A percentile compares a stretch with the other conserved stretches of the same genome.
Evolutionary conservation across 305 asterid species (phyloP).

Genomic region (Rubia peregrina): DNA sequence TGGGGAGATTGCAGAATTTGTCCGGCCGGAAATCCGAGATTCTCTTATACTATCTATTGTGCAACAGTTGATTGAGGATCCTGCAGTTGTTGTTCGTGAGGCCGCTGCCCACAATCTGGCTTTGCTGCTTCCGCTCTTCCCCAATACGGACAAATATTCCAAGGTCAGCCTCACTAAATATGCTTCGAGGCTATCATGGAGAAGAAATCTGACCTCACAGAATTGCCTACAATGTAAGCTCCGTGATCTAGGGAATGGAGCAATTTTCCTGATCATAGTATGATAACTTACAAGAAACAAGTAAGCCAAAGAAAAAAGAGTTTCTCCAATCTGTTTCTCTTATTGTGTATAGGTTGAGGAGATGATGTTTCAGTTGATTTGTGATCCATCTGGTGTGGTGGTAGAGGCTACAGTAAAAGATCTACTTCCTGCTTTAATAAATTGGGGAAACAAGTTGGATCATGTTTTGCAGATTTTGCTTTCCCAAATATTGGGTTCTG

Average conservation of each 20-base stretch:
- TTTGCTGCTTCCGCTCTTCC: constrained; percentile 95
- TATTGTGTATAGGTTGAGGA: constrained; percentile 83
- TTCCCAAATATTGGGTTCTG: constrained; percentile 75
- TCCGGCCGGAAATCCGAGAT: constrained; percentile 97
- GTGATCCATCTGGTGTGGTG: constrained; percentile 95
- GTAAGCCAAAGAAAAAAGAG: constrained; percentile 20
- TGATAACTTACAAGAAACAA: constrained; percentile 34
- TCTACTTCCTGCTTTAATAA: constrained; percentile 80
- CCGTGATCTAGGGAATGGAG: constrained; percentile 87
- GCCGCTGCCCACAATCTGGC: constrained; percentile 98
- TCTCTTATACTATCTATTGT: constrained; percentile 96
- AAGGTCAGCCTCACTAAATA: constrained; percentile 99
- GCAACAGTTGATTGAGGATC: constrained; percentile 97
- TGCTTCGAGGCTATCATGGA: constrained; percentile 99
- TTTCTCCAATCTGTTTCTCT: constrained; percentile 38
- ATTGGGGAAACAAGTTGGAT: constrained; percentile 96
- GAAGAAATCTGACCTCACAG: constrained; percentile 95
- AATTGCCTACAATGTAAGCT: constrained; percentile 94
- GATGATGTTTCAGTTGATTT: constrained; percentile 92
- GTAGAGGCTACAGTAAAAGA: constrained; percentile 86
- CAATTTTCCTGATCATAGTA: constrained; percentile 58
- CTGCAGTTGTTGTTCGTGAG: constrained; percentile 97
- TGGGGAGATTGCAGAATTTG: constrained; percentile 95
- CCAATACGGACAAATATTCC: constrained; percentile 95
- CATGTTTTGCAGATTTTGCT: constrained; percentile 64